phyloP scores from a whole-genome alignment of 257 asterid species.

The Solanum rostratum region DNA sequence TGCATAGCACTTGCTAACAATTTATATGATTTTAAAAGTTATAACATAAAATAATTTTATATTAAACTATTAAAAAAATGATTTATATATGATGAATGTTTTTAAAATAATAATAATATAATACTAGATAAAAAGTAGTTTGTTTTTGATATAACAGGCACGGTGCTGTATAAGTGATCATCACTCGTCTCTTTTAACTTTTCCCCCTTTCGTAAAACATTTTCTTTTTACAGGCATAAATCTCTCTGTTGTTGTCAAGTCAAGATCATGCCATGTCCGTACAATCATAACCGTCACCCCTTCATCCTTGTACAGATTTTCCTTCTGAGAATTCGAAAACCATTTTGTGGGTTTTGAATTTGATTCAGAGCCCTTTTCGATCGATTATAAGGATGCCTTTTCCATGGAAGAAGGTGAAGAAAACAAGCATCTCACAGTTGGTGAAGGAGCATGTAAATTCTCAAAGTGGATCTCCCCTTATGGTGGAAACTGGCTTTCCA shows the following conservation, averaged over 20 bases:
- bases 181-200: not conserved
- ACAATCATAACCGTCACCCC: not conserved
- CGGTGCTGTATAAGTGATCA: too few relatives aligned
- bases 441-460: constrained; percentile 54
- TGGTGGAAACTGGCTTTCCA: constrained; percentile 78
- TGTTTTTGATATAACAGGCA: too few relatives aligned
- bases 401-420: constrained; percentile 64
- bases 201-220: too few relatives aligned
- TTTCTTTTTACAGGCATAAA: too few relatives aligned
- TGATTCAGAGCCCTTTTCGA: not conserved
- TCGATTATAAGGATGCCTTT: constrained; percentile 25
- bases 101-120: too few relatives aligned
- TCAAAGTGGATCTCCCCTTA: constrained; percentile 52
- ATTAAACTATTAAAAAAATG: too few relatives aligned
- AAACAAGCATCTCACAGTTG: constrained; percentile 34
- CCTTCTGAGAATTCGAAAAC: not conserved
- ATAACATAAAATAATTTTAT: too few relatives aligned
- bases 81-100: too few relatives aligned
- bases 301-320: not conserved
- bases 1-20: too few relatives aligned
- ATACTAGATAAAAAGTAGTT: too few relatives aligned
- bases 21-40: too few relatives aligned
- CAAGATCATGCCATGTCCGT: not conserved
- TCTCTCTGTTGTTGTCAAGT: not conserved
- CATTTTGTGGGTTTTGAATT: not conserved